These are phyloP conservation scores for Butyriboletus loyo DNA, from an alignment of 768 basidiomycete genomes.

Conservation along the genomic window DNA sequence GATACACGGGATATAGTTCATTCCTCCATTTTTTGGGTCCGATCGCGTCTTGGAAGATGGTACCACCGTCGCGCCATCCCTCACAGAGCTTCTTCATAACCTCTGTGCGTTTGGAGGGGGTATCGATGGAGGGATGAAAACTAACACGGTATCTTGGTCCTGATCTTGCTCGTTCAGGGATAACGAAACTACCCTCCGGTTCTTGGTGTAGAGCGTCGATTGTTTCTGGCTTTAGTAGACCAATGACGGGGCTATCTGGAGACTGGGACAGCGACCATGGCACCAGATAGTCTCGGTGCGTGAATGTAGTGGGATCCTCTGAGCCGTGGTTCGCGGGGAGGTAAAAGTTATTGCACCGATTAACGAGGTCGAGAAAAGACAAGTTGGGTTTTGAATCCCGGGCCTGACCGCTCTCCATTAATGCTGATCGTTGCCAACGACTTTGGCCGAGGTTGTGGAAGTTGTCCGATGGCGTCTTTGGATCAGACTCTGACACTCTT, in stretches of 20 bases:
- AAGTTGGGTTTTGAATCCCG: conserved; percentile 1
- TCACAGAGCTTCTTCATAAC: conserved; percentile 67
- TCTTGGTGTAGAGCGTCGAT: conserved; percentile 53
- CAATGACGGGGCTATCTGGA: conserved; percentile 53
- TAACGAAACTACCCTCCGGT: conserved; percentile 40
- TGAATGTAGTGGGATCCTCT: conserved; percentile 22
- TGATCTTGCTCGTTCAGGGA: conserved; percentile 32
- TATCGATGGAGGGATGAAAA: conserved; percentile 51
- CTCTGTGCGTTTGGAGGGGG: conserved; percentile 55
- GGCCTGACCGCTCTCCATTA: conserved; percentile 3
- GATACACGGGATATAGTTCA: conserved; percentile 80
- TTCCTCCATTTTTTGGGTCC: conserved; percentile 79
- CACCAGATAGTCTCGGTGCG: conserved; percentile 44
- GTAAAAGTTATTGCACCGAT: conserved; percentile 70
- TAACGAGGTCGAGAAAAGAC: conserved; percentile 62
- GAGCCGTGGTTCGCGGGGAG: conserved; percentile 29
- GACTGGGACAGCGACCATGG: conserved; percentile 54
- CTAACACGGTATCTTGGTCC: conserved; percentile 35
- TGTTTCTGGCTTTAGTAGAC: conserved; percentile 57
- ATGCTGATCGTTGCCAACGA: neutral
- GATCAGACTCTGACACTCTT: too few species aligned
- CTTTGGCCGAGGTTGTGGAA: neutral
- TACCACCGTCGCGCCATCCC: conserved; percentile 66
- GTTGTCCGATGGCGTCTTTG: too few species aligned
- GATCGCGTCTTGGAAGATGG: conserved; percentile 58